Evolutionary conservation across 768 basidiomycete species (phyloP), one percentile per base, ranked within the genome.

Genomic region (Mycena latifolia): DNA sequence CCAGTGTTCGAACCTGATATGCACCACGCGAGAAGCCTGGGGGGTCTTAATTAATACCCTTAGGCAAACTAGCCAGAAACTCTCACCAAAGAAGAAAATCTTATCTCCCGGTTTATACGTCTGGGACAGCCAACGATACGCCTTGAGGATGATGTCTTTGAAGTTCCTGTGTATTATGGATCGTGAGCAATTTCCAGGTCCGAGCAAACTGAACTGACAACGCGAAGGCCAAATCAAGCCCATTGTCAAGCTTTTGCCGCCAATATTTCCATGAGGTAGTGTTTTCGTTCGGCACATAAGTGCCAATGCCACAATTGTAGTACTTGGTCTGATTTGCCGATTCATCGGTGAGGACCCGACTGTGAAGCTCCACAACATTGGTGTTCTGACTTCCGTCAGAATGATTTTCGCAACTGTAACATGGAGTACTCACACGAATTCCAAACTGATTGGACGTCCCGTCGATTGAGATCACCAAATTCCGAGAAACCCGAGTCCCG

Each of bases 391-490:
- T 12, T 20, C 17, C 24, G 46, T 41, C 14, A 48, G 17, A 5
- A n/a, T n/a, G n/a, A 9, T 28, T 27, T 5, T 27, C 25, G 9
- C 20, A 17, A 18, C 35, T 48, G 18, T 43, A 55, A 37, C 7
- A 43, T n/a, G 41, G 5, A 33, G 18, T 4, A 24, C 35, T 64
- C 51, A 81, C 79, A 74, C 71, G 73, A 24, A 52, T 62, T 3
- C 81, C 75, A 62, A 80, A 81, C 41, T 77, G 77, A 53, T 83
- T 82, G 1, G 78, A 75, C 2, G 80, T 83, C 20, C 81, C 82
- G 35, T 82, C 81, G 22, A 82, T 77, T 67, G 79, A 80, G 45
- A 83, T 74, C 0, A 77, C 72, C 15, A 77, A 61, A n/a, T 76
- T 76, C 24, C 70, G 50, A 6, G 47, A 48, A 15, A 24, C 27